Percentiles rank a stretch among this genome's conserved stretches.
These are phyloP conservation scores for Hevea brasiliensis DNA, from an alignment of 345 rosid species.

Conservation along the genomic window DNA sequence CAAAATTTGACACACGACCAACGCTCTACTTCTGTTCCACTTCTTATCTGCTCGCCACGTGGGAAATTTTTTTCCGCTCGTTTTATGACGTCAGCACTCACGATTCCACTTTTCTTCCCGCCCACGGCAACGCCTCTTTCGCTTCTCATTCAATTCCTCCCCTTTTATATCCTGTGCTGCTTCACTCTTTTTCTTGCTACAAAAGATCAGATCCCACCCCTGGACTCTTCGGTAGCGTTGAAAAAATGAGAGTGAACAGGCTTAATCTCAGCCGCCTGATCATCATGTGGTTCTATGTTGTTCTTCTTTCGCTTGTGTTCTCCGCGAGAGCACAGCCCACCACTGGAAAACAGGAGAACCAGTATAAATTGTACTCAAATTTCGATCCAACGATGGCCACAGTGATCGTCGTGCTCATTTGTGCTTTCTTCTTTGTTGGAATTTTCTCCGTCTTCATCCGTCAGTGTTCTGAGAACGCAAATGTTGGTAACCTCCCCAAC, in stretches of 20 bases:
- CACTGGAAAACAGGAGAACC: neutral
- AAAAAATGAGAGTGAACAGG: neutral
- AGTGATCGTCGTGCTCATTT: constrained; percentile 24
- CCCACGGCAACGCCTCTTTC: neutral
- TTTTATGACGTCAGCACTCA: neutral
- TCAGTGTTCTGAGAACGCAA: constrained; percentile 16
- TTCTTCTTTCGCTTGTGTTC: neutral
- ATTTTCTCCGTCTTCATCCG: constrained; percentile 32
- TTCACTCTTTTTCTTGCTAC: neutral
- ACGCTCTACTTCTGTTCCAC: neutral
- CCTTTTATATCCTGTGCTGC: no score
- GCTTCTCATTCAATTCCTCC: no score
- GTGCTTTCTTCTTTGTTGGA: constrained; percentile 25
- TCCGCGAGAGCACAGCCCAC: neutral
- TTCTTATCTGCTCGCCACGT: neutral
- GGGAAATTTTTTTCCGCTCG: neutral
- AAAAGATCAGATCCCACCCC: neutral
- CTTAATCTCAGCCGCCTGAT: constrained; percentile 10
- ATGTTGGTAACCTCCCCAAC: neutral
- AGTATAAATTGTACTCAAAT: constrained; percentile 2
- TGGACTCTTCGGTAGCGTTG: neutral
- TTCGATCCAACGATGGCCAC: constrained; percentile 29
- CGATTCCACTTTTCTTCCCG: constrained; percentile 6
- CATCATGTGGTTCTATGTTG: neutral
- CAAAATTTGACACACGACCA: neutral